Evolutionary conservation across 1,139 yeast genomes (phyloP).

Genomic region (Candida glucosophila): DNA sequence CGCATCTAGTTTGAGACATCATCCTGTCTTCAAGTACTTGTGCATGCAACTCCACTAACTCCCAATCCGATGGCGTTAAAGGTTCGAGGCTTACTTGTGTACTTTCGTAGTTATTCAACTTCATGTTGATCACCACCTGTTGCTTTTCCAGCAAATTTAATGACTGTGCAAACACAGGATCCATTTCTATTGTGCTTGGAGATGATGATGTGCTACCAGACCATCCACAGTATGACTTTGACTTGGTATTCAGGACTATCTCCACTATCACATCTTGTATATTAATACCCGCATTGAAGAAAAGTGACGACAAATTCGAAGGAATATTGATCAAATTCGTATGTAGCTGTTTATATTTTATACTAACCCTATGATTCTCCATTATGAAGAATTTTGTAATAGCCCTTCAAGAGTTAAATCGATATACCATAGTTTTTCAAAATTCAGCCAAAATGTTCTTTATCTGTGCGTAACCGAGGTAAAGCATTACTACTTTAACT

Average conservation of each 20-base stretch:
- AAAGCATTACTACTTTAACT: not conserved
- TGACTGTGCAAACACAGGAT: conserved; percentile 31
- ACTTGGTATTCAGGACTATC: conserved; percentile 16
- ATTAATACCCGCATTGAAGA: conserved; percentile 45
- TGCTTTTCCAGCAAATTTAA: conserved; percentile 43
- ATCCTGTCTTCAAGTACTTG: conserved; percentile 66
- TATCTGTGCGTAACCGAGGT: conserved; percentile 1
- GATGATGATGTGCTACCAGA: conserved; percentile 50
- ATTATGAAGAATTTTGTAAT: conserved; percentile 9
- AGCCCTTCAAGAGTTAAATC: not conserved
- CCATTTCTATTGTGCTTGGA: conserved; percentile 26
- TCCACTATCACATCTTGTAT: conserved; percentile 59
- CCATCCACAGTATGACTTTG: conserved; percentile 63
- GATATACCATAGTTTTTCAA: conserved; percentile 10
- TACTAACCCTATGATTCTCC: conserved; percentile 30
- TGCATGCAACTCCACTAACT: conserved; percentile 77
- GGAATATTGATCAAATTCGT: conserved; percentile 58
- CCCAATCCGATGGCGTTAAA: conserved; percentile 77
- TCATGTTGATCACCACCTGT: conserved; percentile 31
- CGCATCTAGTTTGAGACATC: conserved; percentile 75
- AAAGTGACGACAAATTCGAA: conserved; percentile 33
- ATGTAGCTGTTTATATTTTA: conserved; percentile 28
- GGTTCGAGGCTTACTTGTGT: conserved; percentile 73
- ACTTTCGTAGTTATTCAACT: conserved; percentile 42
- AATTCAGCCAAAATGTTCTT: conserved; percentile 5